phyloP scores from a whole-genome alignment of 306 rosid genomes.

The Carpinus fangiana region DNA sequence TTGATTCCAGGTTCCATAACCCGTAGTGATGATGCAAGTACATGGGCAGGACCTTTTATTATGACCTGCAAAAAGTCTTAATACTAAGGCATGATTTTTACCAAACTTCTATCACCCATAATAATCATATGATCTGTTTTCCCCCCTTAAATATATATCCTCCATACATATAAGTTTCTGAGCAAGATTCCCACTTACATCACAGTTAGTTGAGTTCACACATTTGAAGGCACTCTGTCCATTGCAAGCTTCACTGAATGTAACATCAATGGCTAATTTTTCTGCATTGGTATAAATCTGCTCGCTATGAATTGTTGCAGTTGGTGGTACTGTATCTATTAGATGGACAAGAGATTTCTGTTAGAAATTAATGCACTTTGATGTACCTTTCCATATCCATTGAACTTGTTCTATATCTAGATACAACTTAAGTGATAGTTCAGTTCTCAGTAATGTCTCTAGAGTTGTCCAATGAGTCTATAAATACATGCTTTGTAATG shows the following conservation, averaged over 20 bases:
- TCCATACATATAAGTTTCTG: neutral
- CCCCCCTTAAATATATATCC: neutral
- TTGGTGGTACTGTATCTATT: constrained; percentile 60
- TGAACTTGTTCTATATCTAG: too few relatives aligned
- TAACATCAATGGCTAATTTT: constrained; percentile 42
- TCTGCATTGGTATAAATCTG: constrained; percentile 46
- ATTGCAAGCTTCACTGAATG: constrained; percentile 57
- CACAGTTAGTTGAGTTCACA: constrained; percentile 56
- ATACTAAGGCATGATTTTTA: neutral
- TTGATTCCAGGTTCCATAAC: constrained; percentile 34
- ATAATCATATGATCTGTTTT: neutral
- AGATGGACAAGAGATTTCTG: neutral
- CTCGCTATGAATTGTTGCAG: constrained; percentile 50
- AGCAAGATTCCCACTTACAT: constrained; percentile 46
- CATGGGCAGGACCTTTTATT: constrained; percentile 45
- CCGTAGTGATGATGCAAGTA: constrained; percentile 49
- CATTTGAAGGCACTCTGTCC: constrained; percentile 60
- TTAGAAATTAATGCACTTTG: too few relatives aligned
- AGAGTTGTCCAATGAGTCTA: too few relatives aligned
- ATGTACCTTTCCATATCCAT: too few relatives aligned
- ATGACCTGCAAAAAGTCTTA: constrained; percentile 36
- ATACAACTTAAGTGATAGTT: too few relatives aligned
- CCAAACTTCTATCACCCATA: neutral
- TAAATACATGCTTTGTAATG: neutral
- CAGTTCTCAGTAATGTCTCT: too few relatives aligned